Base-by-base conservation (phyloP, 1,139 yeast genomes). In the Nakaseomyces kungkrabaensis region DNA sequence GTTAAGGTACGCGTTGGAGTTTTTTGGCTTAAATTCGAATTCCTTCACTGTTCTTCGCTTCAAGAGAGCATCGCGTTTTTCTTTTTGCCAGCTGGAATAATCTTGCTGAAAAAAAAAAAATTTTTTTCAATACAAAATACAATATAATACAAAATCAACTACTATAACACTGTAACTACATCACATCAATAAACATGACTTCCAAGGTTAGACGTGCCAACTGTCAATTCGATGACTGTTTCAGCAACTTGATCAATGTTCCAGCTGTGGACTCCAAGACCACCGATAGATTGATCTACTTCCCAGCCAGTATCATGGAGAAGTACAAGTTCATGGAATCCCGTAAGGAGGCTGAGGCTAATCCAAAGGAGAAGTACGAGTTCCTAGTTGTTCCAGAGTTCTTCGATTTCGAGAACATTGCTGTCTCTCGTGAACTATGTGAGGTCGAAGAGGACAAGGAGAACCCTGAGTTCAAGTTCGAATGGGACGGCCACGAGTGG, bases 321-420 rank as follows among this genome's bases (percentile, higher is more conserved):
- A 41, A 29, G 44, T 41, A 41, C 44, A 41, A 41, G 44, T 27
- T 41, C 44, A 41, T 41, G 44, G 44, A 41, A 24, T 27, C 44
- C 24, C 44, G 44, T 5, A 22, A 42, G n/a, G 45, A 31, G n/a
- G 41, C 45, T 9, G 22, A 13, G 3, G 42, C 6, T 4, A 38
- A 38, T 13, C 26, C 41, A 5, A 17, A 24, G 9, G 44, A 29
- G 29, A 51, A 53, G 26, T 52, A 52, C 5, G 41, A 56, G n/a
- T 79, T 76, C 56, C 68, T 70, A 49, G 59, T 66, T 32, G 63
- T 82, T 1, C 60, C 68, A 4, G 86, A 83, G 57, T 79, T 81
- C 52, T 84, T 90, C 90, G 84, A 79, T 56, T 84, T 84, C 58
- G 90, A 83, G 56, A 84, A 84, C 59, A 76, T 84, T 45, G 90